Base-by-base conservation (phyloP, 129 eudicot genomes). In the Cynara cardunculus region DNA sequence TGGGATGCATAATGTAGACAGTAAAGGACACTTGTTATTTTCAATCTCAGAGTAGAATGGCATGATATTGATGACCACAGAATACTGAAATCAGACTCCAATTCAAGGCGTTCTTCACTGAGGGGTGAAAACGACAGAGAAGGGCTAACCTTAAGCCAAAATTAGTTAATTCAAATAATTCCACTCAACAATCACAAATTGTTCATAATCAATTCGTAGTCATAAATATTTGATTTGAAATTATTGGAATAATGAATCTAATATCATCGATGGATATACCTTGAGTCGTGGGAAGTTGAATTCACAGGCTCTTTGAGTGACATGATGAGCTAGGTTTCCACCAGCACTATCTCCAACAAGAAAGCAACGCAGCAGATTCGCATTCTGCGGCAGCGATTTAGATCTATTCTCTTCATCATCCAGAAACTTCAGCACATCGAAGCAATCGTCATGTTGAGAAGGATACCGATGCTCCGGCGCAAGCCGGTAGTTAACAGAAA, bases 381-480 rank as follows among this genome's bases (percentile, higher is more conserved):
- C 76, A 34, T 82, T 75, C 25, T 32, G 77, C 65, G 85, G 85
- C 22, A 82, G 75, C 61, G 64, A 37, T 25, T 34, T 49, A 4
- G 68, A 68, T 35, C 64, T 67, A 64, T 27, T 74, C 24, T 82
- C 78, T 35, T 82, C 44, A 59, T 75, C 72, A 21, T 82, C 81
- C 4, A 82, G 81, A 66, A 75, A 82, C 2, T 69, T 82, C 0
- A 82, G 65, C 19, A 82, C 76, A 69, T 82, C 81, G 32, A 82
- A 82, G 21, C 85, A 78, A 39, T 82, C 85, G 1, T 82, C 49
- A 44, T 75, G 79, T 30, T 82, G 85, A 3, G 85, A 61, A 27
- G 86, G 86, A 41, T 76, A 82, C 26, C 81, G 67, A 27, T 76
- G 76, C 72, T 82, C 86, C 2, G 86, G 86, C 13, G 84, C 84